Evolutionary conservation across 441 rosid genomes (phyloP), one percentile per base, ranked within the genome.

Genomic region (Populus tomentosa): DNA sequence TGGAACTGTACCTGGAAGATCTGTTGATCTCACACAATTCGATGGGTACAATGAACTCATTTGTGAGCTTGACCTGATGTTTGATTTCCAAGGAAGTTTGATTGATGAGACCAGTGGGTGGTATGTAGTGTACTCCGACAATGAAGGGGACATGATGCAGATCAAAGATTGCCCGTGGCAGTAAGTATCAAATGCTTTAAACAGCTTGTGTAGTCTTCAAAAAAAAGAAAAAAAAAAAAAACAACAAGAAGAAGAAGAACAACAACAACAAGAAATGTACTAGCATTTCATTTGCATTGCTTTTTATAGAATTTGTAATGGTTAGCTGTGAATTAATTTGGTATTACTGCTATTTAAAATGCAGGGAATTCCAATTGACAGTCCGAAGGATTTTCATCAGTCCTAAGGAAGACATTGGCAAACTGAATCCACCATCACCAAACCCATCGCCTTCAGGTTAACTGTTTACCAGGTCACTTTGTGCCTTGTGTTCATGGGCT

Each of bases 1-100:
- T 62, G 89, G 88, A 80, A 75, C 81, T 65, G 79, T 77, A 10
- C 80, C 76, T 33, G 87, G 86, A 80, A 82, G 87, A 79, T 79
- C 80, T 13, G 79, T 87, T 72, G 85, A 86, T 73, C 84, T 90
- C 63, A 67, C 80, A 1, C 75, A 20, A 32, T 85, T 85, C 38
- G 3, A 81, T n/a, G 84, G 86, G 72, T 84, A 85, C 40, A 77
- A 79, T 21, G 83, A 77, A 13, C 88, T 89, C 24, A 66, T 83
- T 72, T 26, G 36, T 10, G 80, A 79, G 82, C 85, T 90, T 2
- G 92, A 90, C 76, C 78, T 20, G 46, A 80, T 86, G 90, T 87
- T 86, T 64, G 83, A 84, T 50, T 86, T 86, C 56, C 67, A 74
- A 3, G 88, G 92, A 83, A 80, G 85, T 30, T 74, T 86, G 82